Conservation (phyloP, 2,329 filamentous ascomycete genomes). For the Aspergillus fischeri region DNA sequence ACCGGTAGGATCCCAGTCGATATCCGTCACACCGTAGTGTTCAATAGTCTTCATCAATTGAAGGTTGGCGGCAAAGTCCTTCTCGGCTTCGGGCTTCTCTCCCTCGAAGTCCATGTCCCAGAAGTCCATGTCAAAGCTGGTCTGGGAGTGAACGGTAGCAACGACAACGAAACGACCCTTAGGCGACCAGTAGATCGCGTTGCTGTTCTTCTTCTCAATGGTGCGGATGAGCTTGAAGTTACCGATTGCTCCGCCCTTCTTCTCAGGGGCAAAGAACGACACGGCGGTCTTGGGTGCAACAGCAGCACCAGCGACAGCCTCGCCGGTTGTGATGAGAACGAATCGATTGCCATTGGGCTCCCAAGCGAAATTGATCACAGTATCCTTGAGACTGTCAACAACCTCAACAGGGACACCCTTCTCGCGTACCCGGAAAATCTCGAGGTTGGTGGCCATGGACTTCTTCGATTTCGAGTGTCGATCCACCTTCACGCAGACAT, state of each 20-base stretch:
- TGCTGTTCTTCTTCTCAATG: slow-evolving; percentile 98
- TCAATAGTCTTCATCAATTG: slow-evolving; percentile 91
- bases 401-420: slow-evolving; percentile 98
- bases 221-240: slow-evolving; percentile 97
- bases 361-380: slow-evolving; percentile 99
- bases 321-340: slow-evolving; percentile 91
- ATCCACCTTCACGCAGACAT: slow-evolving; percentile 98
- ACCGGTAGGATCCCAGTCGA: slow-evolving; percentile 97
- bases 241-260: slow-evolving; percentile 77
- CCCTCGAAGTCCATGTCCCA: slow-evolving; percentile 98
- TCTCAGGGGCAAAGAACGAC: slow-evolving; percentile 95
- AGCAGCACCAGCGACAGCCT: slow-evolving; percentile 71
- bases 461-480: slow-evolving; percentile 99
- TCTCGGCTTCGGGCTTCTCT: slow-evolving; percentile 87
- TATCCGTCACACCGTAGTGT: slow-evolving; percentile 95
- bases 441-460: slow-evolving; percentile 90
- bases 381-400: slow-evolving; percentile 95
- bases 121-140: slow-evolving; percentile 95
- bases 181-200: slow-evolving; percentile 98
- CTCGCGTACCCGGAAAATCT: slow-evolving; percentile 96
- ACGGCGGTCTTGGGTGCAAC: slow-evolving; percentile 92
- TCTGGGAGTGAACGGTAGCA: slow-evolving; percentile 85
- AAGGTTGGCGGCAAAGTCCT: slow-evolving; percentile 90
- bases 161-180: slow-evolving; percentile 92
- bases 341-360: slow-evolving; percentile 97